A percentile compares a stretch with the other conserved stretches of the same genome.
phyloP scores from a whole-genome alignment of 257 asterid species.

The Catharanthus roseus region DNA sequence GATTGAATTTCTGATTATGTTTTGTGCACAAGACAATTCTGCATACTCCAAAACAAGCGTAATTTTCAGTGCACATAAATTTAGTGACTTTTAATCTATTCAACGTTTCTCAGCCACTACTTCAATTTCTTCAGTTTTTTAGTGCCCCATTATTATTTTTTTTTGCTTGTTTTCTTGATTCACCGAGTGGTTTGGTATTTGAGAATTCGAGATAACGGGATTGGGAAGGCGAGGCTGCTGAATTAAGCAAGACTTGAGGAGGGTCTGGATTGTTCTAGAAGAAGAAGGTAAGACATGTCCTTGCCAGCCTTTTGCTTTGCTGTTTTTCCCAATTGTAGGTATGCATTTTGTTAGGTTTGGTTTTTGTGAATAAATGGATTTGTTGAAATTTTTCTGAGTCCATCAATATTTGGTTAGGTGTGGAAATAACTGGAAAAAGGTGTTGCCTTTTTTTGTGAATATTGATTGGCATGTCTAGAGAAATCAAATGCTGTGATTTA shows the following conservation, averaged over 20 bases:
- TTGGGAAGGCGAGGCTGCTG: neutral
- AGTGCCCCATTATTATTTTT: neutral
- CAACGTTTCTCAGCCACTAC: constrained; percentile 18
- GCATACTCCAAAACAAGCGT: neutral
- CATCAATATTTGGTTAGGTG: neutral
- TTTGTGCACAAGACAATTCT: neutral
- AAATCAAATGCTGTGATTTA: neutral
- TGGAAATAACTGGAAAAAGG: neutral
- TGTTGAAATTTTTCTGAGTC: neutral
- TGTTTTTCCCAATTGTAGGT: neutral
- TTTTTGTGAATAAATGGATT: neutral
- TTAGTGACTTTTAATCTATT: no score
- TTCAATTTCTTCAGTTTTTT: neutral
- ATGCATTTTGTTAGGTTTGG: neutral
- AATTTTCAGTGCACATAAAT: neutral
- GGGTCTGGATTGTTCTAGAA: neutral
- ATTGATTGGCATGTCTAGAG: neutral
- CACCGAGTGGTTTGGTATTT: neutral
- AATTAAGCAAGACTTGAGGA: neutral
- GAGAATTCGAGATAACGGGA: neutral
- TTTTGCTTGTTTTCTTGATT: constrained; percentile 2
- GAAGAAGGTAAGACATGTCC: neutral
- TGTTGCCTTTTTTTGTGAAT: neutral
- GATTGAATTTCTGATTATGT: neutral
- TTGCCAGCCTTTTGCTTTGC: neutral